Conservation (phyloP, 345 rosid genomes). For the Triadica sebifera region DNA sequence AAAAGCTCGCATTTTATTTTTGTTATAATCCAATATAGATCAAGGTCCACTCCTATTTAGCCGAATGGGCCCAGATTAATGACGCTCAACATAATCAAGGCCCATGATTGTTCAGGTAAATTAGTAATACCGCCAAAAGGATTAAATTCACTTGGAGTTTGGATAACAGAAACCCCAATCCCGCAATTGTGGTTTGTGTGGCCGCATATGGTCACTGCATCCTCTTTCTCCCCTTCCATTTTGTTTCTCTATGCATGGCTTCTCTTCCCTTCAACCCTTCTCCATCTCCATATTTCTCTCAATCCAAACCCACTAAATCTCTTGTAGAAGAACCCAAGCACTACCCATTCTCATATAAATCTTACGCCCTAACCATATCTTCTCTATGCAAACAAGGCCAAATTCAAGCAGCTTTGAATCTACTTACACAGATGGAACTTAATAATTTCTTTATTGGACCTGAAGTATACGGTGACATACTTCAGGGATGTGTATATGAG, state of each 20-base stretch:
- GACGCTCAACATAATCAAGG: too few species aligned
- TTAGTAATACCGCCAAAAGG: too few species aligned
- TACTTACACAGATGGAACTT: slow-evolving; percentile 54
- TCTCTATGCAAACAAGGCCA: slow-evolving; percentile 57
- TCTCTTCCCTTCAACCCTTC: not conserved
- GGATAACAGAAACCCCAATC: not conserved
- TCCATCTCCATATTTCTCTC: slow-evolving; percentile 22
- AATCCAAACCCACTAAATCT: not conserved
- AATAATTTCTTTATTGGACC: slow-evolving; percentile 43
- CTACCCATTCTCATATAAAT: slow-evolving; percentile 15
- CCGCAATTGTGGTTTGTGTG: not conserved
- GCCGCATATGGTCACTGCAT: not conserved
- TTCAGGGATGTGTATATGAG: slow-evolving; percentile 67
- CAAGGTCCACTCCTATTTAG: too few species aligned
- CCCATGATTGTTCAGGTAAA: too few species aligned
- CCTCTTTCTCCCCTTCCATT: not conserved
- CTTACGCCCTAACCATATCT: slow-evolving; percentile 47
- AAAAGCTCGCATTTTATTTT: too few species aligned
- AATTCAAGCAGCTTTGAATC: slow-evolving; percentile 50
- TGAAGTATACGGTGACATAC: slow-evolving; percentile 61
- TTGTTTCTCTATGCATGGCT: not conserved
- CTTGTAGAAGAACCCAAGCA: slow-evolving; percentile 1
- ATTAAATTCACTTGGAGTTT: too few species aligned
- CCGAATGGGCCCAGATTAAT: too few species aligned
- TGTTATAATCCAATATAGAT: too few species aligned